These are phyloP conservation scores for Boletus semigastroideus DNA, from an alignment of 1,284 basidiomycete species.

Conservation along the genomic window DNA sequence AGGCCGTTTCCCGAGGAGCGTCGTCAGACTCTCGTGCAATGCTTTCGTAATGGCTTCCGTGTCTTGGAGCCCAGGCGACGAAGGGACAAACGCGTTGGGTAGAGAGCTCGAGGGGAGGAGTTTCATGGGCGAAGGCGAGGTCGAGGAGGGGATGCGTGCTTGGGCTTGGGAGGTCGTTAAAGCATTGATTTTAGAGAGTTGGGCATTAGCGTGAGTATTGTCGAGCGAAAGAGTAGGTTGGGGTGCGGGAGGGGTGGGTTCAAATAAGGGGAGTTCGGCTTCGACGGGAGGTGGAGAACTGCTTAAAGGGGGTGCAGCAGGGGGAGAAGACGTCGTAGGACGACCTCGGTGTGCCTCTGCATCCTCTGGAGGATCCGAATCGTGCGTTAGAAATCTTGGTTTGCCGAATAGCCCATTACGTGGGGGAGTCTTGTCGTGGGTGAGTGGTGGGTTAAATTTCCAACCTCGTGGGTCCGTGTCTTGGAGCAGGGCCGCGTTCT, in stretches of 20 bases:
- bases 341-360: neutral
- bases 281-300: conserved; percentile 26
- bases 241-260: neutral
- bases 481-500: conserved; percentile 21
- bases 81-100: conserved; percentile 16
- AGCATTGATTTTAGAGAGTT: neutral
- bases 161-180: neutral
- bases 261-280: neutral
- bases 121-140: conserved; percentile 57
- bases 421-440: neutral
- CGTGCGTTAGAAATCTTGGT: conserved; percentile 16
- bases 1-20: conserved; percentile 64
- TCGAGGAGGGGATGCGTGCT: conserved; percentile 57
- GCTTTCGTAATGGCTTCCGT: conserved; percentile 33
- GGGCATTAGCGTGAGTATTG: neutral
- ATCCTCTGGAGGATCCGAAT: conserved; percentile 21
- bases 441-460: neutral
- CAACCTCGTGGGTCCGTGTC: conserved; percentile 5
- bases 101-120: conserved; percentile 31
- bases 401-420: conserved; percentile 18
- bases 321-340: conserved; percentile 14
- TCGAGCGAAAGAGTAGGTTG: neutral
- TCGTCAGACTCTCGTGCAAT: conserved; percentile 62
- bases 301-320: conserved; percentile 27
- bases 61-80: conserved; percentile 26